These are phyloP conservation scores for Cymodocea nodosa DNA, from an alignment of 116 monocot genomes.

Conservation along the genomic window DNA sequence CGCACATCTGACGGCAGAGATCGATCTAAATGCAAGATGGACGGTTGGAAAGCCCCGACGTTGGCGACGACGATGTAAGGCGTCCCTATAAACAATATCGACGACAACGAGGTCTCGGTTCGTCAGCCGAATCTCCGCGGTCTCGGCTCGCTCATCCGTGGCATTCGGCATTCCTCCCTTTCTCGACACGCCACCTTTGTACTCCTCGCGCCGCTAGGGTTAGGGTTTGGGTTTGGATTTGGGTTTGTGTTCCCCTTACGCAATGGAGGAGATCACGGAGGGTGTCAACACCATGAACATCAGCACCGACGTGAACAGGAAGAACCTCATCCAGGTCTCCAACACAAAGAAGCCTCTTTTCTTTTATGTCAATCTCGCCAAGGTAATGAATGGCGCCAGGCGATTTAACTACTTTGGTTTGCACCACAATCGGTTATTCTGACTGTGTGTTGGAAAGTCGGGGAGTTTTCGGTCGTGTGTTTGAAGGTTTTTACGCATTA, in stretches of 20 bases:
- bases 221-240: constrained; percentile 9
- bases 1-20: no score
- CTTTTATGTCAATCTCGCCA: constrained; percentile 96
- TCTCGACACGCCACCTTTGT: not conserved
- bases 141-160: no score
- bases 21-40: no score
- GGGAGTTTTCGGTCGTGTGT: not conserved
- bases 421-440: no score
- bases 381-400: constrained; percentile 29
- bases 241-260: not conserved
- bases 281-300: constrained; percentile 16
- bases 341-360: constrained; percentile 96
- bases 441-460: no score
- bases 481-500: not conserved
- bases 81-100: no score
- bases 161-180: no score
- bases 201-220: constrained; percentile 7
- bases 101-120: no score
- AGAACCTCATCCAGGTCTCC: constrained; percentile 92
- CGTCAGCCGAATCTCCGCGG: no score
- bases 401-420: no score
- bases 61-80: no score
- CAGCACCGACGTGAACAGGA: constrained; percentile 34
- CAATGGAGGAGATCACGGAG: constrained; percentile 31
- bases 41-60: no score